These are phyloP conservation scores for Coprinopsis strossmayeri DNA, from an alignment of 768 basidiomycete species.

Conservation along the genomic window DNA sequence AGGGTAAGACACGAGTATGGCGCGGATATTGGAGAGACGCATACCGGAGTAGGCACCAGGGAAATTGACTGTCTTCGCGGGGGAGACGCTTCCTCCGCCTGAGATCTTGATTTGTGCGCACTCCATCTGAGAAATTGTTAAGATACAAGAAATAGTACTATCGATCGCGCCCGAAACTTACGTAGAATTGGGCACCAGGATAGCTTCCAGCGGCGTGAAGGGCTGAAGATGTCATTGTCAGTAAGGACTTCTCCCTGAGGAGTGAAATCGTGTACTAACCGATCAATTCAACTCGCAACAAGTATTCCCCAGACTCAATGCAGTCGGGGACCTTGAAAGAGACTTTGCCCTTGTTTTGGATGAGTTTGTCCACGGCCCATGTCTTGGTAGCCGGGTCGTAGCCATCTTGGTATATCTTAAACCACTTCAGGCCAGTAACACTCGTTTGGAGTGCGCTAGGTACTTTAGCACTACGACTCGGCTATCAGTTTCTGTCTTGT, in stretches of 20 bases:
- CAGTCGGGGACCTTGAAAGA: slow-evolving; percentile 40
- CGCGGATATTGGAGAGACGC: neutral
- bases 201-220: slow-evolving; percentile 38
- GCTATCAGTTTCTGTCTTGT: too few relatives aligned
- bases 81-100: slow-evolving; percentile 34
- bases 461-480: slow-evolving; percentile 37
- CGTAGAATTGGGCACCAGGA: slow-evolving; percentile 55
- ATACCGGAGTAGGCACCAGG: slow-evolving; percentile 39
- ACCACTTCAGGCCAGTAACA: slow-evolving; percentile 47
- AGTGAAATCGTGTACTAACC: slow-evolving; percentile 22
- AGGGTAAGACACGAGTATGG: neutral
- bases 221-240: slow-evolving; percentile 19
- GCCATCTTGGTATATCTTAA: slow-evolving; percentile 47
- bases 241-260: neutral
- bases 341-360: slow-evolving; percentile 43
- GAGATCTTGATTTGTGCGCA: slow-evolving; percentile 42
- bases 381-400: slow-evolving; percentile 19
- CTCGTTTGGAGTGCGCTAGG: slow-evolving; percentile 36
- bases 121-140: slow-evolving; percentile 28
- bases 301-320: slow-evolving; percentile 40
- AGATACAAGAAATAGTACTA: neutral
- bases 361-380: slow-evolving; percentile 43
- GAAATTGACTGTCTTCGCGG: slow-evolving; percentile 36
- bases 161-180: slow-evolving; percentile 16
- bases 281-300: slow-evolving; percentile 45